phyloP scores from a whole-genome alignment of 257 asterid genomes.

The Nicotiana noctiflora region DNA sequence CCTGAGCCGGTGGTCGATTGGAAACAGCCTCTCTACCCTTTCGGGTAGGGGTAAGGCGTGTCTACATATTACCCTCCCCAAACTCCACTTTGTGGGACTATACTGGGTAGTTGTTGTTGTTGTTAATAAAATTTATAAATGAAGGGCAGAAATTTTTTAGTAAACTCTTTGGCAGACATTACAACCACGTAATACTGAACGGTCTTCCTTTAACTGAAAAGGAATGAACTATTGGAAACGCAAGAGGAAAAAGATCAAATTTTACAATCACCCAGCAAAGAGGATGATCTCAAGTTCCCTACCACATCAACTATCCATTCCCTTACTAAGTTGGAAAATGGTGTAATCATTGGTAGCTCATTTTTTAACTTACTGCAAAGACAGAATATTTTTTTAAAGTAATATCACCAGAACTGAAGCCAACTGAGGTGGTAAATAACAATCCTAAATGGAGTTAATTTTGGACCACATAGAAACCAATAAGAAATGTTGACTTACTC shows the following conservation, averaged over 20 bases:
- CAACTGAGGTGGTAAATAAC: not conserved
- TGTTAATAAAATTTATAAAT: no score
- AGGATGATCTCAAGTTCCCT: not conserved
- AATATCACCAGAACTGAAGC: not conserved
- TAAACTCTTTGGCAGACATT: no score
- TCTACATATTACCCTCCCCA: no score
- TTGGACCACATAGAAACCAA: not conserved
- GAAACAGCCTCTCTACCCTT: no score
- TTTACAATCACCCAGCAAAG: not conserved
- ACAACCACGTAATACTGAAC: no score
- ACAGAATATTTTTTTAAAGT: not conserved
- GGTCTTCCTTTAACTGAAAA: not conserved
- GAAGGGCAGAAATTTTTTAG: no score
- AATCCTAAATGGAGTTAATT: not conserved
- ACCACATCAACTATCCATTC: not conserved
- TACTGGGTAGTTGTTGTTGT: no score
- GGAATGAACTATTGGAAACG: not conserved
- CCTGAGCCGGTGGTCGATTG: no score
- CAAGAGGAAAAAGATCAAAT: not conserved
- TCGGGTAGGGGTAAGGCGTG: no score
- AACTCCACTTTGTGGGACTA: no score
- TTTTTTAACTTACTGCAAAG: not conserved
- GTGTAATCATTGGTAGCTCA: not conserved
- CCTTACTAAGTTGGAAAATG: not conserved
- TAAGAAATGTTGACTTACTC: constrained; percentile 34